Evolutionary conservation across 805 yeast genomes (phyloP).

Genomic region (Candida patagonica): DNA sequence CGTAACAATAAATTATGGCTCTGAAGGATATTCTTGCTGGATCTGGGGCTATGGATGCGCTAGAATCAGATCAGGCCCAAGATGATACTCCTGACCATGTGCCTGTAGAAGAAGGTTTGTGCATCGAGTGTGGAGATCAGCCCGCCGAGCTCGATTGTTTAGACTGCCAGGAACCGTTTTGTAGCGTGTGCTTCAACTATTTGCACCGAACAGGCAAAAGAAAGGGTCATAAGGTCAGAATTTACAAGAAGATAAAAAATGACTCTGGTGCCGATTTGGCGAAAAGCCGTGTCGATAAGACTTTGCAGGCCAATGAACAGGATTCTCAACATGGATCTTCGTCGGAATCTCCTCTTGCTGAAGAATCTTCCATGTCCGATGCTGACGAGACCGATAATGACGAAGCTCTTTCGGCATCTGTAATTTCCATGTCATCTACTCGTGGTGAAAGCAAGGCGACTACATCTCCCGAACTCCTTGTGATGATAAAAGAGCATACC

Average conservation of each 20-base stretch:
- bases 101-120: slow-evolving; percentile 30
- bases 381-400: slow-evolving; percentile 13
- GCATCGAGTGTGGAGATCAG: slow-evolving; percentile 70
- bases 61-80: slow-evolving; percentile 22
- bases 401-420: slow-evolving; percentile 5
- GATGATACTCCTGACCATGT: slow-evolving; percentile 20
- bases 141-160: slow-evolving; percentile 54
- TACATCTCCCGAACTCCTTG: slow-evolving; percentile 11
- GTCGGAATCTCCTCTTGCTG: neutral
- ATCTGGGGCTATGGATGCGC: slow-evolving; percentile 25
- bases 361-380: neutral
- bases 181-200: slow-evolving; percentile 60
- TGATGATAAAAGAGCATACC: slow-evolving; percentile 28
- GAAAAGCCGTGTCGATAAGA: slow-evolving; percentile 8
- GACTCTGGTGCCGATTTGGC: slow-evolving; percentile 5
- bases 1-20: neutral
- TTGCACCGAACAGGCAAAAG: slow-evolving; percentile 56
- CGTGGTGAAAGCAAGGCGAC: slow-evolving; percentile 14
- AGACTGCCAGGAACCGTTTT: slow-evolving; percentile 57
- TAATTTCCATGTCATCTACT: slow-evolving; percentile 11
- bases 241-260: slow-evolving; percentile 9
- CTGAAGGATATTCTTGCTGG: slow-evolving; percentile 5
- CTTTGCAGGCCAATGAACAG: slow-evolving; percentile 9
- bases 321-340: neutral
- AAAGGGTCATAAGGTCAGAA: slow-evolving; percentile 15